Evolutionary conservation across 2,329 filamentous ascomycete genomes (phyloP), one percentile per base, ranked within the genome.

Genomic region (Peltaster fructicola): DNA sequence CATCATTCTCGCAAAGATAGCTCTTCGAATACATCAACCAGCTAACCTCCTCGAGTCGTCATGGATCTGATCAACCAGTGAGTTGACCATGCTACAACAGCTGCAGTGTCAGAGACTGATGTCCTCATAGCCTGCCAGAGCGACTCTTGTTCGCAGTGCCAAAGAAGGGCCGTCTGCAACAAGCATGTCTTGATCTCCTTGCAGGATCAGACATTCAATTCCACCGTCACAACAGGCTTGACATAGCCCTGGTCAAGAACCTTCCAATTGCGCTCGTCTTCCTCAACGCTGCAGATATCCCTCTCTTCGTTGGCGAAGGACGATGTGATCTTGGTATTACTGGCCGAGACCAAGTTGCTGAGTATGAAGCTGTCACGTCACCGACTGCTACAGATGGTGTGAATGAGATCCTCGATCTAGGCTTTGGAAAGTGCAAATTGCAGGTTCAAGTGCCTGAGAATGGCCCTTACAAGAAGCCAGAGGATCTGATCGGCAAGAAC

Each of bases 161-260:
- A 32, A 98, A 98, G 61, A 98, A 98, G 75, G 88, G 88, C 36
- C 79, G 88, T 29, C 72, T 98, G 27, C 78, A 93, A 54, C 69
- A 81, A 55, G 71, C 80, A 30, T 72, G 79, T 27, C 69, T 98
- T 24, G 82, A 95, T 51, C 73, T 98, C 25, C 76, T 98, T 27
- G 67, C 84, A 46, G 88, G 88, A 37, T 81, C 78, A 43, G 88
- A 98, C 52, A 85, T 98, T 43, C 82, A 98, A 53, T 98, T 98
- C 61, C 74, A 79, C 51, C 75, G 88, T 47, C 82, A 93, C 61
- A 82, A 77, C 51, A 76, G 88, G 30, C 78, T 95, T 43, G 88
- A 98, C 52, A 93, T 98, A 47, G 88, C 88, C 9, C 73, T 98
- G 14, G 88, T 95, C 48, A 91, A 93, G 63, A 98, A 98, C 57